A percentile compares a stretch with the other conserved stretches of the same genome.
phyloP scores from a whole-genome alignment of 2,329 filamentous ascomycete species.

The Fusarium sp. region DNA sequence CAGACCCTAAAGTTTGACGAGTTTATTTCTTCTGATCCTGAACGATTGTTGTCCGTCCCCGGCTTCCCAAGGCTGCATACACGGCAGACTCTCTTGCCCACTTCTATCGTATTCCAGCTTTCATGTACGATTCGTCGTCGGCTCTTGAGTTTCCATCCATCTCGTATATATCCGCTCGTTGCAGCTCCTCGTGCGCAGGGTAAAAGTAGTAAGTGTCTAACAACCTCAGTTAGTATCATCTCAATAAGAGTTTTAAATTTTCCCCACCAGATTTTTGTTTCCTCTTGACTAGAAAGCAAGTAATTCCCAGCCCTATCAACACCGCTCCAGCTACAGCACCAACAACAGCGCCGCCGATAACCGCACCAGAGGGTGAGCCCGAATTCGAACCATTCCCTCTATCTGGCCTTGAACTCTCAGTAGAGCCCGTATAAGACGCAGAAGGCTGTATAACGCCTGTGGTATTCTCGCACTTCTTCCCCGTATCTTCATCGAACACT shows the following conservation, averaged over 20 bases:
- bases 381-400: not conserved
- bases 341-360: conserved; percentile 13
- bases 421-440: not conserved
- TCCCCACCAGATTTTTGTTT: not conserved
- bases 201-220: conserved; percentile 1
- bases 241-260: too few species aligned
- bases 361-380: not conserved
- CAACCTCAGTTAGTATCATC: not conserved
- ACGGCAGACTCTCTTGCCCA: too few species aligned
- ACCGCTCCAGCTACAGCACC: not conserved
- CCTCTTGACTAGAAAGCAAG: not conserved
- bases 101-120: not conserved
- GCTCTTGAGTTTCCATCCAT: not conserved
- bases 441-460: conserved; percentile 22
- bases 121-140: not conserved
- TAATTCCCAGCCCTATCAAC: not conserved
- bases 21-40: too few species aligned
- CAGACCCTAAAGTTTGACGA: too few species aligned
- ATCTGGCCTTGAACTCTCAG: not conserved
- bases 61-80: too few species aligned
- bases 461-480: not conserved
- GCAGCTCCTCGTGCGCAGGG: not conserved
- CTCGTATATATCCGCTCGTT: not conserved
- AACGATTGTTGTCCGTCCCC: too few species aligned
- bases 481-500: conserved; percentile 15